These are phyloP conservation scores for Phytophthora sp. DNA, from an alignment of 352 stramenopile genomes.

Conservation along the genomic window DNA sequence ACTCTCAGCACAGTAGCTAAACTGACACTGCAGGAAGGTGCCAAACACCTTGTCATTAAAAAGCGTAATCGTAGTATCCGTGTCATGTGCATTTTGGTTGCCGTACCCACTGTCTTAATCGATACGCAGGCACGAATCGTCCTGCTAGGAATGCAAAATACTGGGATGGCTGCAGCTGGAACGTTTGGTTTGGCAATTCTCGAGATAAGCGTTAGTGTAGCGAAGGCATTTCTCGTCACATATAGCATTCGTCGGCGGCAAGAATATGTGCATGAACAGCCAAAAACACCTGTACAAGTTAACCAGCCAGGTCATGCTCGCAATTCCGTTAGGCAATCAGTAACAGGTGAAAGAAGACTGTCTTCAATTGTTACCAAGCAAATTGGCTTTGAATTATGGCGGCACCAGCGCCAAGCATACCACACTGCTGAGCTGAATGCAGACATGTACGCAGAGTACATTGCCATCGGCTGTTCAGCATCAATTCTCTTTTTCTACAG, in stretches of 20 bases:
- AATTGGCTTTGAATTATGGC: constrained; percentile 27
- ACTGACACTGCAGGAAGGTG: constrained; percentile 38
- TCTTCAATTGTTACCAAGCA: constrained; percentile 12
- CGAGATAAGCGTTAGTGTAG: constrained; percentile 36
- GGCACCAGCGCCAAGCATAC: constrained; percentile 25
- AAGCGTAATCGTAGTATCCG: constrained; percentile 41
- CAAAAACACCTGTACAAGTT: constrained; percentile 7
- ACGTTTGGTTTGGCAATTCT: constrained; percentile 36
- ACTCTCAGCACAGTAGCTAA: constrained; percentile 40
- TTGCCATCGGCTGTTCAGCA: constrained; percentile 45
- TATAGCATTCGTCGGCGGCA: constrained; percentile 25
- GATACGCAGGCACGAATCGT: constrained; percentile 52
- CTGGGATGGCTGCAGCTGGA: constrained; percentile 26
- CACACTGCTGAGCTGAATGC: constrained; percentile 34
- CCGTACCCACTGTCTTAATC: constrained; percentile 46
- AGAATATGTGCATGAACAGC: constrained; percentile 3
- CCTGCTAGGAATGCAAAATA: constrained; percentile 34
- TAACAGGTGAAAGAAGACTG: constrained; percentile 2
- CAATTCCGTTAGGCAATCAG: constrained; percentile 2
- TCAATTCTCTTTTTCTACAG: constrained; percentile 42
- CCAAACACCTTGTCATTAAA: constrained; percentile 30
- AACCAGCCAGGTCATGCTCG: not conserved
- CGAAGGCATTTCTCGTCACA: constrained; percentile 32
- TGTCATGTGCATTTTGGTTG: constrained; percentile 47
- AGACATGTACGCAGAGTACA: constrained; percentile 55